Evolutionary conservation across 441 rosid genomes (phyloP), one percentile per base, ranked within the genome.

Genomic region (Theobroma grandiflorum): DNA sequence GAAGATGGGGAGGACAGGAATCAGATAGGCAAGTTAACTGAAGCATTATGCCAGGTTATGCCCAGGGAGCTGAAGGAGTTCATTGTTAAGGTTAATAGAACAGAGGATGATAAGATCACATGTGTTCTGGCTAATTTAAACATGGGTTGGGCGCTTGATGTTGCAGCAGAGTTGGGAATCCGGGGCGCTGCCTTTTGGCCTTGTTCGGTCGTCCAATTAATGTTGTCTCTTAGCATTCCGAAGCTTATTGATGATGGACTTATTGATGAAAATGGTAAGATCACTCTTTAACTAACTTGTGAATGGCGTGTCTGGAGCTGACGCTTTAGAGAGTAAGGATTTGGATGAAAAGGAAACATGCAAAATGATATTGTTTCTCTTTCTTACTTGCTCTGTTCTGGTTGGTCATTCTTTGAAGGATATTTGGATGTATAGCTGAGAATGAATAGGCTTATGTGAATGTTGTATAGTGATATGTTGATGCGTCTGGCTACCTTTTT

Each of bases 51-150:
- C 74, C 38, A 35, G 64, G 83, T 84, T 65, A 81, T 90, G 91
- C 91, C 91, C 14, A 61, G 52, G 52, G 86, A 81, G 83, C 75
- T 90, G 6, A 90, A 86, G 70, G 83, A 83, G 43, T 59, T 90
- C 38, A 79, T 89, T 43, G 76, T 84, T 26, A 67, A 67, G 75
- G 81, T 84, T 37, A 78, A 82, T 55, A 67, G n/a, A 18, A 62
- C 79, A 33, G 85, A 78, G 15, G 59, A 72, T 43, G 85, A 72
- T 31, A 69, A 72, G 38, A 69, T 84, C 42, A 73, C 68, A 0
- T 82, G 83, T 65, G 57, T 82, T 8, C n/a, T 81, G 6, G 66
- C 79, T 11, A 77, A 81, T 52, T 15, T 22, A 42, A 26, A 11
- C 15, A 16, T 77, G 70, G 61, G 69, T 12, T 81, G 78, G 73